Percentiles rank a stretch among this genome's conserved stretches.
Conservation (phyloP, 78 protist species). For the Chrysochromulina tobinii region DNA sequence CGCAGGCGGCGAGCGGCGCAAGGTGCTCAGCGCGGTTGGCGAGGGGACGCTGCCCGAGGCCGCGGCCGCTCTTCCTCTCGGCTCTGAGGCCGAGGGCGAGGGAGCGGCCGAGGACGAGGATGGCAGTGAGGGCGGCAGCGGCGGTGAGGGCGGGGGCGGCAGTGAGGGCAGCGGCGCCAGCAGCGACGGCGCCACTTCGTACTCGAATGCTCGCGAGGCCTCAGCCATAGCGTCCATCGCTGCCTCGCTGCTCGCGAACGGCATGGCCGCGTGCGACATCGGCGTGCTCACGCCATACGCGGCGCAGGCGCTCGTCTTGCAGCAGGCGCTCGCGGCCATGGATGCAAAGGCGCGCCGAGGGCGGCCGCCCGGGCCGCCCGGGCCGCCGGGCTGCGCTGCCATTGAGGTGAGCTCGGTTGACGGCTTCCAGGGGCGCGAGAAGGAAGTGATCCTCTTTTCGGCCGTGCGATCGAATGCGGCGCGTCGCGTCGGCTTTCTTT, state of each 20-base stretch:
- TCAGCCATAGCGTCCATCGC: not conserved
- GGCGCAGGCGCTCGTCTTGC: not conserved
- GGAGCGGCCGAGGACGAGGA: too few species aligned
- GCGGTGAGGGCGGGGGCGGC: too few species aligned
- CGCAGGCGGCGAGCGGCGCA: too few species aligned
- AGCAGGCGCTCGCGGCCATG: not conserved
- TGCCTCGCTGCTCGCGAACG: not conserved
- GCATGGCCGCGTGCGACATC: not conserved
- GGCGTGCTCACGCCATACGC: not conserved
- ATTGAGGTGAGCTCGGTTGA: constrained; percentile 86
- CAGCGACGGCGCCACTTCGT: not conserved
- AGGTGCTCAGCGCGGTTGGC: too few species aligned
- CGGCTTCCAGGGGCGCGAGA: constrained; percentile 93
- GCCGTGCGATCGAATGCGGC: constrained; percentile 59
- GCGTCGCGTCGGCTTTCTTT: constrained; percentile 70
- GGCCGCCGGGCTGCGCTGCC: not conserved
- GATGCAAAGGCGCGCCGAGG: not conserved
- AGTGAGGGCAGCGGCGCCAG: constrained; percentile 55
- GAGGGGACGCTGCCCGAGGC: too few species aligned
- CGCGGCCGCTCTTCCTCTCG: too few species aligned
- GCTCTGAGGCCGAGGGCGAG: too few species aligned
- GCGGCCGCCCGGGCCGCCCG: too few species aligned
- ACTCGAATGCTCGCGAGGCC: not conserved
- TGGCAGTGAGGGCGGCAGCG: too few species aligned
- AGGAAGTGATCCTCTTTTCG: constrained; percentile 80